phyloP scores from a whole-genome alignment of 768 basidiomycete genomes.

The Pleurotus cornucopiae region DNA sequence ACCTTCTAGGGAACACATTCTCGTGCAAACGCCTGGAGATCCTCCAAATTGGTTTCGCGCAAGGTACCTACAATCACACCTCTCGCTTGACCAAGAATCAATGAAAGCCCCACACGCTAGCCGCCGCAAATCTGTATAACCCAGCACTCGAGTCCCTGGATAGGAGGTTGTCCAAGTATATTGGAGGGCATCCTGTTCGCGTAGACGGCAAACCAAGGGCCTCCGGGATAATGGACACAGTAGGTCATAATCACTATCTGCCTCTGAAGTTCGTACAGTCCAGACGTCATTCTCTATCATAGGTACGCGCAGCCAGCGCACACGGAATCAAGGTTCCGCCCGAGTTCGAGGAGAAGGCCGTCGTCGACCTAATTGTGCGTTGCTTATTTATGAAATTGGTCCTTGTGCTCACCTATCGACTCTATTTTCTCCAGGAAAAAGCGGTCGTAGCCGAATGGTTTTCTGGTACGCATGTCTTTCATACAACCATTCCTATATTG shows the following conservation, averaged over 20 bases:
- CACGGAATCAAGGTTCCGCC: slow-evolving; percentile 69
- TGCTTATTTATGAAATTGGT: too few species aligned
- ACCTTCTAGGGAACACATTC: slow-evolving; percentile 64
- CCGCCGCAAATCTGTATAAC: slow-evolving; percentile 64
- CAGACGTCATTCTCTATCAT: neutral
- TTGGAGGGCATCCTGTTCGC: slow-evolving; percentile 64
- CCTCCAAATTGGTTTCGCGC: slow-evolving; percentile 58
- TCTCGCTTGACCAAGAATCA: neutral
- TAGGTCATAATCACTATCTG: slow-evolving; percentile 18
- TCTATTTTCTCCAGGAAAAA: slow-evolving; percentile 42
- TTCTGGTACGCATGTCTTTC: slow-evolving; percentile 34
- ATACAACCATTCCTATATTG: slow-evolving; percentile 2
- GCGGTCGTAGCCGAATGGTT: slow-evolving; percentile 82
- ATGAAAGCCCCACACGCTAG: slow-evolving; percentile 24
- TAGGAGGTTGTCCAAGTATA: slow-evolving; percentile 60
- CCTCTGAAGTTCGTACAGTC: too few species aligned
- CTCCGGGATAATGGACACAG: slow-evolving; percentile 73
- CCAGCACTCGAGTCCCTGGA: slow-evolving; percentile 59
- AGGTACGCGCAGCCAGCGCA: slow-evolving; percentile 67
- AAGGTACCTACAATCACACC: slow-evolving; percentile 35
- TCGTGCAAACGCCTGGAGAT: slow-evolving; percentile 64
- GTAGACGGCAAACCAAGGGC: slow-evolving; percentile 74
- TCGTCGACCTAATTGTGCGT: slow-evolving; percentile 56
- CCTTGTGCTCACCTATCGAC: too few species aligned
- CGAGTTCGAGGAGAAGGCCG: slow-evolving; percentile 63